A percentile compares a stretch with the other conserved stretches of the same genome.
These are phyloP conservation scores for Candida smagusa DNA, from an alignment of 1,139 yeast species.

Conservation along the genomic window DNA sequence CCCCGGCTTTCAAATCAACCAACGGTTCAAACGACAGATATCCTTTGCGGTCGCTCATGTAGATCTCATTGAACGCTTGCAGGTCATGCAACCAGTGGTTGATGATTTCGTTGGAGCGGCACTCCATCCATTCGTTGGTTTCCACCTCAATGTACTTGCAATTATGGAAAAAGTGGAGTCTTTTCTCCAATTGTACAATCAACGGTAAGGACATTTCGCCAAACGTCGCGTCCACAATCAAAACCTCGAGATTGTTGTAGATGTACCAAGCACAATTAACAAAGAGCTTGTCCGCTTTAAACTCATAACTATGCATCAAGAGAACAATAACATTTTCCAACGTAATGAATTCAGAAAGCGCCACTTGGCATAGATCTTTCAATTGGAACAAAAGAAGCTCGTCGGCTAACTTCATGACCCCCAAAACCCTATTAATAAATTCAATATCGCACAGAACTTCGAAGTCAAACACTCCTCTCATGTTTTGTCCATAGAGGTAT, in stretches of 20 bases:
- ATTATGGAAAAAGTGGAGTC: slow-evolving; percentile 23
- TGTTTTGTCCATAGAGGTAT: slow-evolving; percentile 58
- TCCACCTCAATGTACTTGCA: slow-evolving; percentile 26
- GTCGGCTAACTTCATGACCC: slow-evolving; percentile 61
- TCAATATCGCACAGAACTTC: slow-evolving; percentile 21
- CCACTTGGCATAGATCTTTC: slow-evolving; percentile 58
- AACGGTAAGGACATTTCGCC: slow-evolving; percentile 27
- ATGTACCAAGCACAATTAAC: slow-evolving; percentile 66
- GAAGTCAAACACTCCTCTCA: slow-evolving; percentile 43
- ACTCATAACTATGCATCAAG: slow-evolving; percentile 50
- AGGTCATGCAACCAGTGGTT: slow-evolving; percentile 31
- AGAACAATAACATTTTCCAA: slow-evolving; percentile 61
- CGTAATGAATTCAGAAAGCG: slow-evolving; percentile 56
- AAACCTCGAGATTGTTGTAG: slow-evolving; percentile 59
- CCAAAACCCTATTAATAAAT: slow-evolving; percentile 56
- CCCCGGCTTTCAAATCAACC: slow-evolving; percentile 36
- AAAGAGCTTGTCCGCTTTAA: slow-evolving; percentile 54
- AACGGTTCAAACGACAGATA: slow-evolving; percentile 45
- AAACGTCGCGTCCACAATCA: slow-evolving; percentile 50
- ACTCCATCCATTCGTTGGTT: slow-evolving; percentile 20
- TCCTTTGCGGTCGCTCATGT: slow-evolving; percentile 46
- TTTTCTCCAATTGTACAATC: slow-evolving; percentile 26
- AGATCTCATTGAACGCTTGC: slow-evolving; percentile 43
- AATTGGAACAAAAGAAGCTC: slow-evolving; percentile 60
- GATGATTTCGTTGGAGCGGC: slow-evolving; percentile 21